Percentiles rank a stretch among this genome's conserved stretches.
Evolutionary conservation across 106 monocot genomes (phyloP).

Genomic region (Amphibolis antarctica): DNA sequence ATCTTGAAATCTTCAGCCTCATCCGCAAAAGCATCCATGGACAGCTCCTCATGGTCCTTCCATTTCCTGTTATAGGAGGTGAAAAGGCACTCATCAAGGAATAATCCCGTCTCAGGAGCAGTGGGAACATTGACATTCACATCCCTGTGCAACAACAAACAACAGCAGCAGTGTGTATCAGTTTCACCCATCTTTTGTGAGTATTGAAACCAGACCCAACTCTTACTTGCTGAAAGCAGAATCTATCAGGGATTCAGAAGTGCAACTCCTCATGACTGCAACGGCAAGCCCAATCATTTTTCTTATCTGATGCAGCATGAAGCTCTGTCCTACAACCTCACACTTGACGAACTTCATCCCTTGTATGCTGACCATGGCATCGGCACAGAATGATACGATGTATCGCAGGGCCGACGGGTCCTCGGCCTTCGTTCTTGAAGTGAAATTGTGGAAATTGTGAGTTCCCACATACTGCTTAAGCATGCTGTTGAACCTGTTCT

Average conservation of each 20-base stretch:
- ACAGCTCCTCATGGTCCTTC: conserved; percentile 76
- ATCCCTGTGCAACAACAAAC: conserved; percentile 41
- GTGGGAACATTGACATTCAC: conserved; percentile 81
- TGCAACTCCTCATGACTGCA: conserved; percentile 76
- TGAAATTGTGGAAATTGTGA: conserved; percentile 97
- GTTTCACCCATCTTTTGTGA: too few species aligned
- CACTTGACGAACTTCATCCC: conserved; percentile 79
- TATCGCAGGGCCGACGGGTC: conserved; percentile 85
- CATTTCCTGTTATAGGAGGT: conserved; percentile 92
- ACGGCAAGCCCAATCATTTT: conserved; percentile 93
- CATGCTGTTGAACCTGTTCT: conserved; percentile 54
- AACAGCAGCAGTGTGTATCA: too few species aligned
- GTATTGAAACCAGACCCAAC: too few species aligned
- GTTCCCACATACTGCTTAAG: conserved; percentile 65
- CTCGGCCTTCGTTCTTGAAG: conserved; percentile 84
- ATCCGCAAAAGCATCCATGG: conserved; percentile 70
- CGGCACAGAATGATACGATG: conserved; percentile 71
- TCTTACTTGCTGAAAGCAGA: conserved; percentile 60
- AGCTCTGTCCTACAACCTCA: conserved; percentile 93
- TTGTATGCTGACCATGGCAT: conserved; percentile 42
- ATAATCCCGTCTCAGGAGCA: conserved; percentile 88
- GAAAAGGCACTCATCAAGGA: conserved; percentile 83
- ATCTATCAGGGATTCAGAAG: conserved; percentile 65
- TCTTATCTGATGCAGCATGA: conserved; percentile 93
- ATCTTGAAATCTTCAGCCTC: conserved; percentile 73